phyloP scores from a whole-genome alignment of 805 yeast genomes.

The Yamadazyma insecticola region DNA sequence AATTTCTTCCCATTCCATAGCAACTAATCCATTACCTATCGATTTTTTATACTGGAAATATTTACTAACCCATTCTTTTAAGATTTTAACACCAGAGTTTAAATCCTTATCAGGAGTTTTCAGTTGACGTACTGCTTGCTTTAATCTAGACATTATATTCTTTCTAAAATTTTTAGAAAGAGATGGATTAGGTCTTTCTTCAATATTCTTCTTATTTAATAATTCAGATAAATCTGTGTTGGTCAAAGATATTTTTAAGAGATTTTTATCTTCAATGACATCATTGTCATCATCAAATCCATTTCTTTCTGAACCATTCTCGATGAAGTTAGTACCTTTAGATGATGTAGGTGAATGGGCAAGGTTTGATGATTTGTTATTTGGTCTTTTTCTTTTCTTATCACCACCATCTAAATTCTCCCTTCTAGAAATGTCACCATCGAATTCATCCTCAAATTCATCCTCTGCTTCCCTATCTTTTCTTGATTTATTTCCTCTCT shows the following conservation, averaged over 20 bases:
- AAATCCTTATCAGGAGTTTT: not conserved
- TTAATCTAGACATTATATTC: too few species aligned
- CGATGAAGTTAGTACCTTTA: not conserved
- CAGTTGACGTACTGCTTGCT: not conserved
- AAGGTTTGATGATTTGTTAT: not conserved
- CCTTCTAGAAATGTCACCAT: conserved; percentile 3
- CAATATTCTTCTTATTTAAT: too few species aligned
- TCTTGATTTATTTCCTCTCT: conserved; percentile 27
- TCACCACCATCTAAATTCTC: conserved; percentile 1
- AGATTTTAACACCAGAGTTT: conserved; percentile 20
- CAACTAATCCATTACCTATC: conserved; percentile 29
- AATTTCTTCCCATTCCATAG: conserved; percentile 42
- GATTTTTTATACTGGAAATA: conserved; percentile 35
- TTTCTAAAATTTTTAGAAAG: too few species aligned
- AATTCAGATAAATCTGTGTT: too few species aligned
- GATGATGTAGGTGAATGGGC: conserved; percentile 1
- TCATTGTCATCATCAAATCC: conserved; percentile 3
- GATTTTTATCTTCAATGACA: not conserved
- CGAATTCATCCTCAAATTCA: conserved; percentile 6
- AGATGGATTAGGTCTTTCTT: too few species aligned
- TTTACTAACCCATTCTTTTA: conserved; percentile 27
- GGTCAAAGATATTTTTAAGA: too few species aligned
- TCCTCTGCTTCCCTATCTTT: conserved; percentile 17
- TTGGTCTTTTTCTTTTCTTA: conserved; percentile 3
- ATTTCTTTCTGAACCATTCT: too few species aligned